Base-by-base conservation (phyloP, 305 asterid genomes). In the Striga hermonthica region DNA sequence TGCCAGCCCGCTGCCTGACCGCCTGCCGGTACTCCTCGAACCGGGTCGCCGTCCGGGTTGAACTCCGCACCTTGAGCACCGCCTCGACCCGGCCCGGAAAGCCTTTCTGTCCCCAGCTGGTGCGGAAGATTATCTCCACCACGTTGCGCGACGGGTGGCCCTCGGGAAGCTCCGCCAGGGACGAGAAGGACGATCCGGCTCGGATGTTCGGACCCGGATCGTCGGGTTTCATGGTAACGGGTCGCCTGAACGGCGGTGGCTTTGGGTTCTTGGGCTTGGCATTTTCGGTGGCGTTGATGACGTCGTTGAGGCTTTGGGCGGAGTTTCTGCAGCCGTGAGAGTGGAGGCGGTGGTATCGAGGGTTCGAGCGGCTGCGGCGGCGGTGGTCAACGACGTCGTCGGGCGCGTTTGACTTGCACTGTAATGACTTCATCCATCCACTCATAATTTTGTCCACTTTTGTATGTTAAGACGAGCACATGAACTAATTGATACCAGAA, bases 121-220 rank as follows among this genome's bases (percentile, higher is more conserved):
- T 78, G 47, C 80, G 96, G 72, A 92, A 92, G 65, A 92, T 92
- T 34, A 92, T 89, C 72, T 88, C 98, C 22, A 92, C 95, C 71
- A 92, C 98, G 49, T 92, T 92, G 0, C 98, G 85, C 0, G 98
- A 89, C 1, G 97, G 90, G 66, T 87, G 96, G 35, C 94, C 95
- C 1, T 60, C 78, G 3, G 93, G 91, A 0, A 92, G 92, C 87
- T 88, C 95, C 11, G 88, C 66, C 22, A 92, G 82, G 4, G 94
- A 76, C 0, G 96, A 93, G 0, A 84, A 80, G 47, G 80, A 77
- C 1, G 89, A 69, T 3, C 81, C 82, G 22, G 72, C 72, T 81
- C 10, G 14, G 50, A 4, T 0, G 64, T 10, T 6, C 0, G 54
- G 53, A 1, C 57, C 71, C 60, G 82, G 65, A 16, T 80, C 92